Evolutionary conservation across 495 filamentous ascomycete genomes (phyloP).

Genomic region (Talaromyces trachyspermus): DNA sequence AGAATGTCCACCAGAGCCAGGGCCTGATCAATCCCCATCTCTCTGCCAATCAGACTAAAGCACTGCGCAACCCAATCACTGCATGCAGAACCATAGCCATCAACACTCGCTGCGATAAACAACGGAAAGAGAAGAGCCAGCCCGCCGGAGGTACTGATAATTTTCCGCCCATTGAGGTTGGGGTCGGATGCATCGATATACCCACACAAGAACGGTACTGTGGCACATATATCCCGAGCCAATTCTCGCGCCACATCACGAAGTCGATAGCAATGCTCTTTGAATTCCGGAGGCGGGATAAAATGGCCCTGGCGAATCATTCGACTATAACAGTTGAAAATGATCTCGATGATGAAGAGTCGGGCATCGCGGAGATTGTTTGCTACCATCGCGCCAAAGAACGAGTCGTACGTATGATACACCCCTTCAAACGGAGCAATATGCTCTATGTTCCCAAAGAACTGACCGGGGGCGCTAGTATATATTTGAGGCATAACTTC

Average conservation of each 20-base stretch:
- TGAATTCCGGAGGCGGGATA: slow-evolving; percentile 7
- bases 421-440: slow-evolving; percentile 39
- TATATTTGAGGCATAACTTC: not conserved
- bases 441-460: not conserved
- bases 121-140: slow-evolving; percentile 44
- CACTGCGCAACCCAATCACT: slow-evolving; percentile 38
- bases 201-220: slow-evolving; percentile 30
- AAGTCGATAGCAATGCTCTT: slow-evolving; percentile 1
- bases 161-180: not conserved
- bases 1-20: slow-evolving; percentile 21
- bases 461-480: not conserved
- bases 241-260: slow-evolving; percentile 9
- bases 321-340: not conserved
- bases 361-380: slow-evolving; percentile 58
- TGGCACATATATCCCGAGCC: slow-evolving; percentile 39
- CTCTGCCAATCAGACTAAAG: slow-evolving; percentile 33
- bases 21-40: slow-evolving; percentile 43
- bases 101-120: slow-evolving; percentile 32
- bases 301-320: not conserved
- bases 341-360: slow-evolving; percentile 45
- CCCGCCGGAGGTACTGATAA: slow-evolving; percentile 20
- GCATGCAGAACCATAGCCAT: slow-evolving; percentile 23
- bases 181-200: not conserved
- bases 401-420: slow-evolving; percentile 53
- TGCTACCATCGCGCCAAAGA: slow-evolving; percentile 52